Evolutionary conservation across 2,329 filamentous ascomycete genomes (phyloP).

Genomic region (Trichoderma sp.): DNA sequence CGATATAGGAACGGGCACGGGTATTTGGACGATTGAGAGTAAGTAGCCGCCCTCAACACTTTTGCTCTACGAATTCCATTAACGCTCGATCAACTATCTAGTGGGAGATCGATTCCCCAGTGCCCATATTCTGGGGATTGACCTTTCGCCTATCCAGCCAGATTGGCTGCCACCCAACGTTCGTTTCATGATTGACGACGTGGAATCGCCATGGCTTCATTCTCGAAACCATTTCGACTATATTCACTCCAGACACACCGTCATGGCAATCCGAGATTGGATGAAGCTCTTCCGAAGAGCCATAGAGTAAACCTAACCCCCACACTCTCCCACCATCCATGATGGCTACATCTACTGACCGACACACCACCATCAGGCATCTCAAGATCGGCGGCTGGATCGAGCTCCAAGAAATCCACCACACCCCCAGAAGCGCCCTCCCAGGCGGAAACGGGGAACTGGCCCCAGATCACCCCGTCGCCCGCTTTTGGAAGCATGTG

Average conservation of each 20-base stretch:
- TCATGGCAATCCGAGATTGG: slow-evolving; percentile 57
- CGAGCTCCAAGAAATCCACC: slow-evolving; percentile 54
- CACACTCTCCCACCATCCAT: not conserved
- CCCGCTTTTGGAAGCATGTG: slow-evolving; percentile 47
- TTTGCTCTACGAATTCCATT: not conserved
- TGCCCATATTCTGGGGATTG: slow-evolving; percentile 44
- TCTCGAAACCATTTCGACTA: slow-evolving; percentile 56
- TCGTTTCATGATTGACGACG: slow-evolving; percentile 55
- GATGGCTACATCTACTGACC: not conserved
- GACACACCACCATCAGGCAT: slow-evolving; percentile 35
- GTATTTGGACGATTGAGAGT: slow-evolving; percentile 59
- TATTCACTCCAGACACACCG: slow-evolving; percentile 57
- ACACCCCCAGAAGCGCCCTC: slow-evolving; percentile 45
- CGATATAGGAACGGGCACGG: slow-evolving; percentile 59
- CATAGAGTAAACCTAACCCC: slow-evolving; percentile 40
- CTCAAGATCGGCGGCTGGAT: slow-evolving; percentile 55
- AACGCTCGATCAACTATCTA: slow-evolving; percentile 15
- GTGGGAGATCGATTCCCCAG: slow-evolving; percentile 48
- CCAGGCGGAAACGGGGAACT: slow-evolving; percentile 38
- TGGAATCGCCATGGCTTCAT: slow-evolving; percentile 55
- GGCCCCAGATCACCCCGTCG: slow-evolving; percentile 40
- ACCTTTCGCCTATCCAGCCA: slow-evolving; percentile 50
- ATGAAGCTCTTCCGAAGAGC: slow-evolving; percentile 45
- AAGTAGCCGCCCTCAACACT: slow-evolving; percentile 20
- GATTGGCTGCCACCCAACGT: slow-evolving; percentile 55